These are phyloP conservation scores for Phialemoniopsis sp. DNA, from an alignment of 2,329 filamentous ascomycete species.

Conservation along the genomic window DNA sequence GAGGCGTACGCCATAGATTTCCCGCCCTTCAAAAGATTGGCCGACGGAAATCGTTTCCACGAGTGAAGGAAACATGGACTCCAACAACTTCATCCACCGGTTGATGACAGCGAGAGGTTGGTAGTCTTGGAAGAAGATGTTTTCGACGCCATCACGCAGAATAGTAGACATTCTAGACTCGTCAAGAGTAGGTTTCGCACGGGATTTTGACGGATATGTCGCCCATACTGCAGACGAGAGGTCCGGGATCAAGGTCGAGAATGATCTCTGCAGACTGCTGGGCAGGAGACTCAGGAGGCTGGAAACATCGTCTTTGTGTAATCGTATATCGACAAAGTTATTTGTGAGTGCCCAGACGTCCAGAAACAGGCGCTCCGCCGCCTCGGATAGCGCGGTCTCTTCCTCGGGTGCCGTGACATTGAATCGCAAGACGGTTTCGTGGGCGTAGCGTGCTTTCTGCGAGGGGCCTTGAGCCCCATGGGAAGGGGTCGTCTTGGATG, in stretches of 20 bases:
- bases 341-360: conserved; percentile 87
- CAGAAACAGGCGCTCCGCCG: conserved; percentile 70
- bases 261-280: conserved; percentile 62
- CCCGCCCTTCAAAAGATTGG: conserved; percentile 81
- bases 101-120: conserved; percentile 70
- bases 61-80: conserved; percentile 78
- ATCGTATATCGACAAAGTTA: conserved; percentile 78
- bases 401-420: conserved; percentile 68
- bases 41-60: conserved; percentile 69
- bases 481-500: conserved; percentile 20
- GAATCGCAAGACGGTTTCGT: conserved; percentile 88
- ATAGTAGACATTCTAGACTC: conserved; percentile 21
- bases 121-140: conserved; percentile 89
- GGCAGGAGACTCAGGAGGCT: conserved; percentile 78
- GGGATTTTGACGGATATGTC: conserved; percentile 57
- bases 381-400: conserved; percentile 66
- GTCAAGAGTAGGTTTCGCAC: conserved; percentile 11
- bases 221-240: conserved; percentile 73
- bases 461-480: conserved; percentile 19
- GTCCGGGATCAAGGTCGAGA: conserved; percentile 75
- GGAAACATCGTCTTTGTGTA: conserved; percentile 73
- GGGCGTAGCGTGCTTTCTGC: conserved; percentile 51
- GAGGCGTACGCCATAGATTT: conserved; percentile 77
- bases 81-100: conserved; percentile 80
- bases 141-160: conserved; percentile 43